Conservation (phyloP, 495 filamentous ascomycete species). For the Talaromyces adpressus region DNA sequence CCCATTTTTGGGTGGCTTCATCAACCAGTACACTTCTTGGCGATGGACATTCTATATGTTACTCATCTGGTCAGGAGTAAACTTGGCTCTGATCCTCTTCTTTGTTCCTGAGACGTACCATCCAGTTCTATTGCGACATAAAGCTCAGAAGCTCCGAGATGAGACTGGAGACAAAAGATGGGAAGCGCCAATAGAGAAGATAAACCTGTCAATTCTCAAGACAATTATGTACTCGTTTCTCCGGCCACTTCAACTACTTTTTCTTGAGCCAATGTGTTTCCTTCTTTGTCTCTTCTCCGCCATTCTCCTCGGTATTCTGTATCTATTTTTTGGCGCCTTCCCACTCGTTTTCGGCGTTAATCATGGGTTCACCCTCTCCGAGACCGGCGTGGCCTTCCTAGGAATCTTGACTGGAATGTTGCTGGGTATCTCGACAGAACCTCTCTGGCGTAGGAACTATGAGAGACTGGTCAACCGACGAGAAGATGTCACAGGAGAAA, state of each 20-base stretch:
- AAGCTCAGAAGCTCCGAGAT: slow-evolving; percentile 52
- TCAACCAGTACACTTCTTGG: slow-evolving; percentile 56
- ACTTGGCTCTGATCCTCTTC: slow-evolving; percentile 50
- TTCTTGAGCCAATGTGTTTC: slow-evolving; percentile 65
- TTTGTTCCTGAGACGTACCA: slow-evolving; percentile 67
- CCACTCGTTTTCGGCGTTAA: slow-evolving; percentile 58
- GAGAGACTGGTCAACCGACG: slow-evolving; percentile 41
- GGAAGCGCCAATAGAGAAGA: too few species aligned
- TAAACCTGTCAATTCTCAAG: too few species aligned
- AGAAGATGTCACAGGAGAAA: slow-evolving; percentile 33
- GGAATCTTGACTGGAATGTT: slow-evolving; percentile 62
- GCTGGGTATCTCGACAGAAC: slow-evolving; percentile 45
- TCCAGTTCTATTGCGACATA: slow-evolving; percentile 54
- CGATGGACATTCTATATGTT: slow-evolving; percentile 69
- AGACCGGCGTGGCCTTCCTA: slow-evolving; percentile 60
- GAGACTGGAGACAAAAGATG: slow-evolving; percentile 39
- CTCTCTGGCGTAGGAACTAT: slow-evolving; percentile 53
- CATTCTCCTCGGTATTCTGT: slow-evolving; percentile 62
- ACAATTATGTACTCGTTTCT: slow-evolving; percentile 34
- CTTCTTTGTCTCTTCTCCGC: slow-evolving; percentile 62
- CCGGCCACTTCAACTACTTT: slow-evolving; percentile 63
- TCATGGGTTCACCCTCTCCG: slow-evolving; percentile 61
- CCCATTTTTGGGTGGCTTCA: slow-evolving; percentile 49
- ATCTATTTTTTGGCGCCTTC: slow-evolving; percentile 80
- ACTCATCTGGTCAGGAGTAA: slow-evolving; percentile 54